Base-by-base conservation (phyloP, 176 grass and related monocot genomes). In the Carex myosuroides region DNA sequence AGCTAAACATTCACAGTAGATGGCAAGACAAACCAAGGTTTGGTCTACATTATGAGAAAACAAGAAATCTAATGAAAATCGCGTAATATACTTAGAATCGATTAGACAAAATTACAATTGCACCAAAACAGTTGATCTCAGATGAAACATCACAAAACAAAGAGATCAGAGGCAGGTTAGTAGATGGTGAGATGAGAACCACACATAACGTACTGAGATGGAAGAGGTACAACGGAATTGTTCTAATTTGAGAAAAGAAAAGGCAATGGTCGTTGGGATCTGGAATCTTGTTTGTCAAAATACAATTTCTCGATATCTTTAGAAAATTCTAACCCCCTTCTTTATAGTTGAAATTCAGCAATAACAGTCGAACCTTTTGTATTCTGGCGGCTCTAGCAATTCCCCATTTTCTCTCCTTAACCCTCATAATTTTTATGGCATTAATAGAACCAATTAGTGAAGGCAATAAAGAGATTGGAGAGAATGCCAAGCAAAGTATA, bases 211-310 rank as follows among this genome's bases (percentile, higher is more conserved):
- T 18, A 82, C 79, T 66, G 29, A 60, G 77, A 80, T 37, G n/a
- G 37, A 82, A 82, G 79, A 82, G 14, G 60, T 16, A 26, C 79
- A 66, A 82, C 39, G 1, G 17, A 81, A 65, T 37, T 21, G 14
- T 35, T 42, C 79, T 80, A 60, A 46, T 44, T 60, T 62, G 33
- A 82, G 37, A 63, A 80, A 80, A 82, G 60, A 12, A 61, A 44
- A 39, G 46, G 55, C 48, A 59, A 30, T 33, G 3, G 56, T 18
- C 6, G 41, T 80, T 80, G 16, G 4, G 11, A 61, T 48, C 73
- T 58, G 16, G 58, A 29, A 22, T 39, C 20, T 29, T 42, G 58
- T 60, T 62, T 80, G 22, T 80, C 55, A 58, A 41, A 33, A 60
- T 22, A 60, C 24, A 80, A 58, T 37, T 5, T 32, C 14, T 80